Conservation (phyloP, 805 yeast species). For the Candida xyloterini region DNA sequence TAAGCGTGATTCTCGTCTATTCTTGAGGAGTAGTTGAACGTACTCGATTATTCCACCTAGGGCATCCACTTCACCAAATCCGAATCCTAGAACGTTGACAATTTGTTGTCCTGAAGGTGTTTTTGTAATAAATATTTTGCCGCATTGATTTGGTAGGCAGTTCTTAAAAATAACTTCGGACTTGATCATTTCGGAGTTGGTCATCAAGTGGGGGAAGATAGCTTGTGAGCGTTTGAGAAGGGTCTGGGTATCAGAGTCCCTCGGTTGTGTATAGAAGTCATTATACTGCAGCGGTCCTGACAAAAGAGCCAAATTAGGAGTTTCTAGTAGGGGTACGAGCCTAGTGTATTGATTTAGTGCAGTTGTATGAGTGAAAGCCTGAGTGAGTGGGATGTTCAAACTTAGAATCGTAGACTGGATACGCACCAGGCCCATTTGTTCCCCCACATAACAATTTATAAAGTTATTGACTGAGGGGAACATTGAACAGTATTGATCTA, state of each 20-base stretch:
- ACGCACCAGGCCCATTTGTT: conserved; percentile 9
- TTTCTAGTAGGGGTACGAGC: conserved; percentile 14
- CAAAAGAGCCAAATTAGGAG: conserved; percentile 10
- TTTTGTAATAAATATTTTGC: conserved; percentile 10
- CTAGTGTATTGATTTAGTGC: conserved; percentile 19
- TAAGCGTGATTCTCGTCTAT: conserved; percentile 3
- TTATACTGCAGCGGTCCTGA: conserved; percentile 24
- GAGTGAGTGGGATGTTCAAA: conserved; percentile 5
- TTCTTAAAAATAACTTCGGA: conserved; percentile 15
- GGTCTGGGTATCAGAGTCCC: conserved; percentile 24
- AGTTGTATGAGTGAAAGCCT: conserved; percentile 16
- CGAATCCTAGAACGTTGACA: conserved; percentile 17
- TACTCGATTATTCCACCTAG: conserved; percentile 15
- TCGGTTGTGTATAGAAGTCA: conserved; percentile 16
- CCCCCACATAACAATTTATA: conserved; percentile 14
- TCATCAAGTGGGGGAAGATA: conserved; percentile 18
- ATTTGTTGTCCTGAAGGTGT: conserved; percentile 2
- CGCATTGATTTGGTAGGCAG: conserved; percentile 11
- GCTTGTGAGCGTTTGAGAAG: conserved; percentile 14
- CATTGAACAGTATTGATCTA: conserved; percentile 7
- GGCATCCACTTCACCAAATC: conserved; percentile 16
- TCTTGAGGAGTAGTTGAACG: conserved; percentile 8
- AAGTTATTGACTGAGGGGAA: conserved; percentile 13
- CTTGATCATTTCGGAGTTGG: conserved; percentile 5
- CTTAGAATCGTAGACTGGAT: conserved; percentile 14